Conservation (phyloP, 1,139 yeast genomes). For the Sugiyamaella sp. region DNA sequence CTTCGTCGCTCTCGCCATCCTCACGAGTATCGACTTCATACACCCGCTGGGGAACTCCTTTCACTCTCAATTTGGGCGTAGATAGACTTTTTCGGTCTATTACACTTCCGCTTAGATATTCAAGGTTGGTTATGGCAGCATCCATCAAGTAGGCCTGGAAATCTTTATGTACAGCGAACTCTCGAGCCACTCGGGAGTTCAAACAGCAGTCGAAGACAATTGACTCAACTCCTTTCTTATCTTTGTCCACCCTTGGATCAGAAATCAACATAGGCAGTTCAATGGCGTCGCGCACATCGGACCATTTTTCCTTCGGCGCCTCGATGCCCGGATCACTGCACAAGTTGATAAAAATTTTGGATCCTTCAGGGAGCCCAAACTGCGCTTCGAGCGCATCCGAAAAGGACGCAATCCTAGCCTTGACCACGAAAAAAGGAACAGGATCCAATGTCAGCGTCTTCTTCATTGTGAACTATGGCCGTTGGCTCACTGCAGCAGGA, state of each 20-base stretch:
- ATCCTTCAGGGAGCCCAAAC: slow-evolving; percentile 39
- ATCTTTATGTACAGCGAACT: slow-evolving; percentile 59
- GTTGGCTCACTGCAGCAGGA: too few species aligned
- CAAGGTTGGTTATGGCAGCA: slow-evolving; percentile 43
- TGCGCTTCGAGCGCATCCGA: slow-evolving; percentile 34
- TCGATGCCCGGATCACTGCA: slow-evolving; percentile 62
- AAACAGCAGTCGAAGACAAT: slow-evolving; percentile 71
- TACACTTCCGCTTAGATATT: slow-evolving; percentile 33
- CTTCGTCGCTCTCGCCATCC: slow-evolving; percentile 2
- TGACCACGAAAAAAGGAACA: slow-evolving; percentile 65
- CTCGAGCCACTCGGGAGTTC: slow-evolving; percentile 39
- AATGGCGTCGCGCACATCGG: slow-evolving; percentile 60
- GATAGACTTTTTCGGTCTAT: slow-evolving; percentile 34
- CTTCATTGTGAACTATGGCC: slow-evolving; percentile 2
- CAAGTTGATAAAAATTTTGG: slow-evolving; percentile 77
- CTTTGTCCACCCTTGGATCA: slow-evolving; percentile 53
- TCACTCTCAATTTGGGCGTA: slow-evolving; percentile 39
- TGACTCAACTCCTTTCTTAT: slow-evolving; percentile 69
- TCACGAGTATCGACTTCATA: background rate
- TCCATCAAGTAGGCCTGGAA: slow-evolving; percentile 65
- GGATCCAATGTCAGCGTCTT: slow-evolving; percentile 45
- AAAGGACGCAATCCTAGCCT: slow-evolving; percentile 53
- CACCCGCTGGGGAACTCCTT: slow-evolving; percentile 33
- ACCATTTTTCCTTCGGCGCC: slow-evolving; percentile 42
- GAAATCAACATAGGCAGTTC: slow-evolving; percentile 80